Base-by-base conservation (phyloP, 2,329 filamentous ascomycete genomes). In the Camptophora hylomeconis region DNA sequence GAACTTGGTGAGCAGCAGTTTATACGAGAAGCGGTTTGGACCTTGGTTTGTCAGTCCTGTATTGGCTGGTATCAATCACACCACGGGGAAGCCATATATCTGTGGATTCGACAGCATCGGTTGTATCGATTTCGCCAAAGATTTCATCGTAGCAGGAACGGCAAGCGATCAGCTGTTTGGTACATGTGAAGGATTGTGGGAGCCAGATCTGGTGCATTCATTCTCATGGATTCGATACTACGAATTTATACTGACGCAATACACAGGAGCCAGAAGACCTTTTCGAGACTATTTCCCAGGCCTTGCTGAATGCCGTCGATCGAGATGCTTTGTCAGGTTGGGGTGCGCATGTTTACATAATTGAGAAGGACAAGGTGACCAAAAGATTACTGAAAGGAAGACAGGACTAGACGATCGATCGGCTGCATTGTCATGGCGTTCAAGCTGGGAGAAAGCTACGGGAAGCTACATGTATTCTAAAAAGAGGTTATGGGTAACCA, bases 341-440 rank as follows among this genome's bases (percentile, higher is more conserved):
- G 89, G 89, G 89, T 54, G 89, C 89, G 20, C 84, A 98, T 53
- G 89, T 98, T 46, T 98, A 95, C 65, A 92, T 98, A 52, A 92
- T 98, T 57, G 89, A 95, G 69, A 98, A 98, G 72, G 86, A 93
- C 65, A 95, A 95, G 80, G 82, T 98, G 40, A 95, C 89, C 51
- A 94, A 95, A 78, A 72, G 89, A 57, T 74, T 98, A 75, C 67
- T 98, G 58, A 95, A 95, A 75, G 86, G 86, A 53, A 75, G 86
- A 66, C 87, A 95, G 65, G 87, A 95, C 57, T 86, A 82, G 48
- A 49, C 10, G 6, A 27, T 10, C 23, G 8, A 9, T 25, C 13
- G 23, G 23, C 23, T 20, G 19, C n/a, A n/a, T n/a, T n/a, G n/a
- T n/a, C n/a, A n/a, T n/a, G n/a, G n/a, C n/a, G n/a, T n/a, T n/a